Conservation (phyloP, 2,329 filamentous ascomycete species). For the Rutstroemia sp. region DNA sequence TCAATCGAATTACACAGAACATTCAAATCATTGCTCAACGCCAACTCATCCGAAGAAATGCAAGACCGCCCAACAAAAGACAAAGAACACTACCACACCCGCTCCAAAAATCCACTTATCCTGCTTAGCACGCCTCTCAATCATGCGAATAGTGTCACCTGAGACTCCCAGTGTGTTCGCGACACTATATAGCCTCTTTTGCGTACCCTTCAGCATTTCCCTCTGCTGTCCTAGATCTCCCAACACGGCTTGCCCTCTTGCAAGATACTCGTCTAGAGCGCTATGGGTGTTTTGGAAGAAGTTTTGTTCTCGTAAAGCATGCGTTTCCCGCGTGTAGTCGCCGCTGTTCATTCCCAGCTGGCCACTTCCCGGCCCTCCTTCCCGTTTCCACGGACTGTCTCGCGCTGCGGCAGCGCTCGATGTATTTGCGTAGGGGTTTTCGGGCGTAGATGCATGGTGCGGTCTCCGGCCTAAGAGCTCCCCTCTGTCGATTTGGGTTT, state of each 20-base stretch:
- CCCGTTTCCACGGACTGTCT: constrained; percentile 27
- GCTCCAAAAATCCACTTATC: constrained; percentile 98
- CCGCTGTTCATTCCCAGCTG: constrained; percentile 41
- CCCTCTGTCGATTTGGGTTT: constrained; percentile 57
- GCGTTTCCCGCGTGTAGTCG: constrained; percentile 67
- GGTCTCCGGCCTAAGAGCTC: constrained; percentile 83
- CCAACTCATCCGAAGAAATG: constrained; percentile 62
- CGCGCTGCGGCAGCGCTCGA: constrained; percentile 23
- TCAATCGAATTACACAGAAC: neutral
- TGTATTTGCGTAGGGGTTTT: constrained; percentile 80
- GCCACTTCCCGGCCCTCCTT: constrained; percentile 12
- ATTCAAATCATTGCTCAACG: too few species aligned
- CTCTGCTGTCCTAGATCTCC: constrained; percentile 83
- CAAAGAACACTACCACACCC: constrained; percentile 78
- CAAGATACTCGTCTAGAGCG: constrained; percentile 89
- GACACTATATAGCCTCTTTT: constrained; percentile 82
- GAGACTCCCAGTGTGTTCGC: constrained; percentile 90
- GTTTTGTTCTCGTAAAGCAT: constrained; percentile 81
- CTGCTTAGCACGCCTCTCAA: constrained; percentile 83
- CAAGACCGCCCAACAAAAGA: constrained; percentile 87
- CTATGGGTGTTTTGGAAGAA: constrained; percentile 78
- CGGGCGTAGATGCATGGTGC: constrained; percentile 73
- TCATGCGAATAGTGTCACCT: constrained; percentile 94
- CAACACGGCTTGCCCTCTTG: constrained; percentile 81
- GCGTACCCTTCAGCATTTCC: constrained; percentile 92